Base-by-base conservation (phyloP, 495 filamentous ascomycete species). In the Hypoxylon subgilvum region DNA sequence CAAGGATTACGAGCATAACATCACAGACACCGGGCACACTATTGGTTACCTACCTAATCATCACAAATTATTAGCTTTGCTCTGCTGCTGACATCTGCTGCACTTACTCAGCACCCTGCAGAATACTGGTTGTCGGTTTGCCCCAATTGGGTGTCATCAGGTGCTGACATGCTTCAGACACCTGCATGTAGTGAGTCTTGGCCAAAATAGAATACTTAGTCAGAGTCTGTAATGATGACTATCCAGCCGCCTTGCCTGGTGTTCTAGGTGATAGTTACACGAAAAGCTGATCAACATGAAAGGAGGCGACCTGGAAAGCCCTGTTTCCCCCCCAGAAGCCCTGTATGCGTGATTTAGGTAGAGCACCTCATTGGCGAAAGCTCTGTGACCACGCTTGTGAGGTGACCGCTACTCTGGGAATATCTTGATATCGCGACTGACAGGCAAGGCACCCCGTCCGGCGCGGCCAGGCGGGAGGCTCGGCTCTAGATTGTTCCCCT, bases 151-250 rank as follows among this genome's bases (percentile, higher is more conserved):
- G 23, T 4, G 4, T 27, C 23, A 27, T 27, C 23, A 27, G 23
- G 4, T 27, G 23, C 23, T 27, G 23, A 27, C 23, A 27, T 4
- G 4, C 3, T 8, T 27, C 8, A 27, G 8, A 8, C 4, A 8
- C 8, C 23, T 3, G 23, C 23, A 27, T 8, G 23, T 27, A 8
- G 4, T 4, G 23, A 27, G 8, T 27, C 4, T 27, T 27, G 8
- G 23, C 4, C 23, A 27, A 27, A 27, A 27, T 4, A 8, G 17
- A n/a, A 4, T 23, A 28, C 32, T 55, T 55, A 46, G 41, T 54
- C 21, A 55, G 23, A 12, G 31, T 46, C 52, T 31, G 52, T 55
- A 22, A 31, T 28, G 52, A 55, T 55, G 41, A 55, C 32, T 39
- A 54, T 19, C 14, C 40, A 32, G 21, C 16, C 13, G 18, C n/a